These are phyloP conservation scores for Colletotrichum cereale DNA, from an alignment of 2,329 filamentous ascomycete genomes.

Conservation along the genomic window DNA sequence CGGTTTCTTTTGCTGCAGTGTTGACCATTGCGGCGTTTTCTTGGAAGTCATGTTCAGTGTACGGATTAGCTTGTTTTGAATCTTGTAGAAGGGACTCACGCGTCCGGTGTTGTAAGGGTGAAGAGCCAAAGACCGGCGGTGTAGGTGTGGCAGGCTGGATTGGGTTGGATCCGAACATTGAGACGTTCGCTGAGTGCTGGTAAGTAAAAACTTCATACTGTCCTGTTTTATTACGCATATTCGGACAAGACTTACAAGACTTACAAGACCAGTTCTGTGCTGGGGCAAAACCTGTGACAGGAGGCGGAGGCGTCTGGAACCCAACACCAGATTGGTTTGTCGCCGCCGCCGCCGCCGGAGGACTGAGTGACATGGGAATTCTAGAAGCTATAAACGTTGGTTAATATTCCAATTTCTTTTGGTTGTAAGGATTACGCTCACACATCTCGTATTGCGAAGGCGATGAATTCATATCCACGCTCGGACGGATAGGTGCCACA, in stretches of 20 bases:
- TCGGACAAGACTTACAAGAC: neutral
- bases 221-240: neutral
- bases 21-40: neutral
- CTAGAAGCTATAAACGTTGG: neutral
- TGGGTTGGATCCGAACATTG: neutral
- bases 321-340: neutral
- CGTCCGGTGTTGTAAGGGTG: neutral
- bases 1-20: neutral
- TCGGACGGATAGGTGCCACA: neutral
- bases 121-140: neutral
- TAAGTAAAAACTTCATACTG: neutral
- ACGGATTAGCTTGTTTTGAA: neutral
- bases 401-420: neutral
- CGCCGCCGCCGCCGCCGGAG: no score
- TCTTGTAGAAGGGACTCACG: neutral
- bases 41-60: no score
- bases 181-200: neutral
- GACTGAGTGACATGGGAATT: neutral
- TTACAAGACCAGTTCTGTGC: neutral
- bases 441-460: neutral
- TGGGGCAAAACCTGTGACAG: neutral
- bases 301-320: neutral
- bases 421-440: neutral
- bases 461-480: neutral
- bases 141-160: neutral